Evolutionary conservation across 345 rosid species (phyloP).

Genomic region (Lepidium africanum): DNA sequence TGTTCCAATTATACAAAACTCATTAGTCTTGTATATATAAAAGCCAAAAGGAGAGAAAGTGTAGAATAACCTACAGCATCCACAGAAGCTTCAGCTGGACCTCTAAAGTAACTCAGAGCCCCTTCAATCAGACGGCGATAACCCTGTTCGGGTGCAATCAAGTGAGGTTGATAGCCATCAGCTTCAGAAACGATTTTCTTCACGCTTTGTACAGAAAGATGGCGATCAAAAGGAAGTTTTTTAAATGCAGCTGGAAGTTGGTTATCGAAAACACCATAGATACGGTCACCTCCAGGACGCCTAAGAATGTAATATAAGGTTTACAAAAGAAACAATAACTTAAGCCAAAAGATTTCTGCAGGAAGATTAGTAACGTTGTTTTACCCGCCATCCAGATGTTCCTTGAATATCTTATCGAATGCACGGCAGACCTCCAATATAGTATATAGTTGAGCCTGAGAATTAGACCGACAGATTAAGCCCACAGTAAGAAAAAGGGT

Average conservation of each 20-base stretch:
- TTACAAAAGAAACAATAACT: background rate
- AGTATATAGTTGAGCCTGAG: constrained; percentile 75
- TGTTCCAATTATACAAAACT: constrained; percentile 12
- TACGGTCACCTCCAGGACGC: constrained; percentile 83
- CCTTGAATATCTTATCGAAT: constrained; percentile 84
- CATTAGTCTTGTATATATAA: background rate
- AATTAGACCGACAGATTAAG: constrained; percentile 10
- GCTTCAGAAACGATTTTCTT: constrained; percentile 73
- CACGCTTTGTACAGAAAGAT: constrained; percentile 71
- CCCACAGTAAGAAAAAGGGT: background rate
- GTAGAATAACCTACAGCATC: constrained; percentile 57
- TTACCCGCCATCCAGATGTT: constrained; percentile 96
- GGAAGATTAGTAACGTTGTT: background rate
- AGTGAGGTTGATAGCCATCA: constrained; percentile 87
- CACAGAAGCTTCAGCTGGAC: constrained; percentile 84
- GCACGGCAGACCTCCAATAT: constrained; percentile 81
- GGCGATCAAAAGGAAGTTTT: constrained; percentile 87
- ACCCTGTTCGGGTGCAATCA: constrained; percentile 87
- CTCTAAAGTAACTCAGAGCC: constrained; percentile 60
- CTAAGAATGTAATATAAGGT: constrained; percentile 25
- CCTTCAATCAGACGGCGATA: constrained; percentile 71
- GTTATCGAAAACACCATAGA: constrained; percentile 77
- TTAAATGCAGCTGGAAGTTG: constrained; percentile 85
- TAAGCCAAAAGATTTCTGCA: background rate
- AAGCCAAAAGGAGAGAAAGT: background rate